phyloP scores from a whole-genome alignment of 2,329 filamentous ascomycete species.

The Simplicillium sp. region DNA sequence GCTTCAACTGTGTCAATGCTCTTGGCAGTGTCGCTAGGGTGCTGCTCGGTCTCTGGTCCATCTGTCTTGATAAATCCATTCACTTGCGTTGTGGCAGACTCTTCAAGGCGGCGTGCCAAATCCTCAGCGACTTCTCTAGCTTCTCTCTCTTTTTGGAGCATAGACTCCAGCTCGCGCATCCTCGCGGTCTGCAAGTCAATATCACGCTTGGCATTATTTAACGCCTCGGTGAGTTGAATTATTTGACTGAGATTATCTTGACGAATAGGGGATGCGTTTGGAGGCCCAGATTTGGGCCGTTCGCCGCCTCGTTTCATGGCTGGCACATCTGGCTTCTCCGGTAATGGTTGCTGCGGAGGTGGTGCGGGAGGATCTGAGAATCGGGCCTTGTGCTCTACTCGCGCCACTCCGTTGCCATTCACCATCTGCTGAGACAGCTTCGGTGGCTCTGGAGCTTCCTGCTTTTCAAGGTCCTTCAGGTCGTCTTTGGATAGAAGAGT shows the following conservation, averaged over 20 bases:
- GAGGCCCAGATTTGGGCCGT: slow-evolving; percentile 49
- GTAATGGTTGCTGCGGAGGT: slow-evolving; percentile 84
- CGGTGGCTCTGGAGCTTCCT: slow-evolving; percentile 34
- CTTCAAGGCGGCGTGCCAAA: slow-evolving; percentile 59
- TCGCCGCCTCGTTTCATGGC: slow-evolving; percentile 71
- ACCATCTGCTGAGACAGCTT: slow-evolving; percentile 33
- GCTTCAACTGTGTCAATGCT: slow-evolving; percentile 12
- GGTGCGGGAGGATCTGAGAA: slow-evolving; percentile 92
- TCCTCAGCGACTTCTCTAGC: slow-evolving; percentile 82
- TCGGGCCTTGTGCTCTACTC: slow-evolving; percentile 67
- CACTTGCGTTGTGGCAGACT: slow-evolving; percentile 30
- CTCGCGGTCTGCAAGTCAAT: slow-evolving; percentile 73
- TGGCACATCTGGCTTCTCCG: slow-evolving; percentile 79
- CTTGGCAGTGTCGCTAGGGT: not conserved
- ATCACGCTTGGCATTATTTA: slow-evolving; percentile 77
- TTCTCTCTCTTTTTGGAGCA: slow-evolving; percentile 68
- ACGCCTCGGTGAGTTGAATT: slow-evolving; percentile 71
- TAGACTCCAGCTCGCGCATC: slow-evolving; percentile 66
- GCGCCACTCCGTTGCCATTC: slow-evolving; percentile 44
- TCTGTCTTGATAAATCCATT: slow-evolving; percentile 16
- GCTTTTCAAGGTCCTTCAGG: slow-evolving; percentile 47
- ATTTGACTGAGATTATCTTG: slow-evolving; percentile 62
- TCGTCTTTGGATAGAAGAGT: slow-evolving; percentile 65
- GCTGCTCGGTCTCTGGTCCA: slow-evolving; percentile 1
- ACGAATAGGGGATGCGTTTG: slow-evolving; percentile 48